These are phyloP conservation scores for Penicillium lagena DNA, from an alignment of 495 filamentous ascomycete genomes.

Conservation along the genomic window DNA sequence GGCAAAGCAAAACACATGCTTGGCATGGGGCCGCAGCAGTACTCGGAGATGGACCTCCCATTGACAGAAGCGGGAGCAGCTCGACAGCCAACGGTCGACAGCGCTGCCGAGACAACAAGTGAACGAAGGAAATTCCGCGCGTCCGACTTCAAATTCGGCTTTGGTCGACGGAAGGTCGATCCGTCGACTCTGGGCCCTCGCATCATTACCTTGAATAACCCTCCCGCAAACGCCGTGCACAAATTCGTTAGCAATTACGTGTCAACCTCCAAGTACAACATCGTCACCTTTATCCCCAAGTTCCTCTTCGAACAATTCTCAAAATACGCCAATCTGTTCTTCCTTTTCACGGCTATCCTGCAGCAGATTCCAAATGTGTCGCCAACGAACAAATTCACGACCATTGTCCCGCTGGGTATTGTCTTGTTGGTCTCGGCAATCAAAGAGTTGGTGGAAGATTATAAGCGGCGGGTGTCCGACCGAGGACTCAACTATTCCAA, in stretches of 20 bases:
- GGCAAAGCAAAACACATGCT: constrained; percentile 84
- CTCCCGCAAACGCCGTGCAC: constrained; percentile 80
- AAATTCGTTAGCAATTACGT: constrained; percentile 95
- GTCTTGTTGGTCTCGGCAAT: constrained; percentile 90
- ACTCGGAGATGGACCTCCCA: constrained; percentile 97
- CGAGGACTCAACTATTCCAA: constrained; percentile 83
- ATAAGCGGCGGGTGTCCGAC: constrained; percentile 82
- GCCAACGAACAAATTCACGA: constrained; percentile 92
- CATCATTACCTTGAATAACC: constrained; percentile 95
- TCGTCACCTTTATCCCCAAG: constrained; percentile 92
- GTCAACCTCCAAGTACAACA: constrained; percentile 96
- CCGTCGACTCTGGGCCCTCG: constrained; percentile 86
- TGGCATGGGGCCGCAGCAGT: constrained; percentile 81
- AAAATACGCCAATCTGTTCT: constrained; percentile 98
- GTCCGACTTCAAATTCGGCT: constrained; percentile 89
- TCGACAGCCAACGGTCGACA: constrained; percentile 34
- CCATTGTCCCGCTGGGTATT: constrained; percentile 84
- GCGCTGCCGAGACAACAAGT: constrained; percentile 25
- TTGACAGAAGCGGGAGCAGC: constrained; percentile 68
- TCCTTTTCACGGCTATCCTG: constrained; percentile 92
- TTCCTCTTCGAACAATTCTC: constrained; percentile 99
- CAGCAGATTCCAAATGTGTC: constrained; percentile 96
- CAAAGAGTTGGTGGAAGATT: constrained; percentile 93
- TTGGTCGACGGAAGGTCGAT: constrained; percentile 78
- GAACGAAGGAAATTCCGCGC: constrained; percentile 54